phyloP scores from a whole-genome alignment of 345 rosid species.

The Aquilaria yunnanensis region DNA sequence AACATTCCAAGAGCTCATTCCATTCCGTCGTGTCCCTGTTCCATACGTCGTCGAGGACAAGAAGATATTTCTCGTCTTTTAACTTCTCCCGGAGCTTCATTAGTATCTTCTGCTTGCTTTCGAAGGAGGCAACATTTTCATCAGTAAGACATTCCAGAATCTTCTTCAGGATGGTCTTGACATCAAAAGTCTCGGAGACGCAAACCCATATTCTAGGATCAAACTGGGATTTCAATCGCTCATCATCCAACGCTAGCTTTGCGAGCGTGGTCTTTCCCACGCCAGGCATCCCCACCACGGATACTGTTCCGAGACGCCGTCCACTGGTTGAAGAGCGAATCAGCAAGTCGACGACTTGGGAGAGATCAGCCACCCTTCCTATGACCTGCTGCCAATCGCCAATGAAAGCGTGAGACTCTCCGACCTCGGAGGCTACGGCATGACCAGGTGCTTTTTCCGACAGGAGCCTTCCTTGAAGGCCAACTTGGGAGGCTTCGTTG shows the following conservation, averaged over 20 bases:
- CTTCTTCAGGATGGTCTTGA: background rate
- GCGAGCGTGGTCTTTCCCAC: slow-evolving; percentile 24
- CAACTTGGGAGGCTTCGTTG: background rate
- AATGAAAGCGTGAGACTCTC: background rate
- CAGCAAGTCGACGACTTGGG: slow-evolving; percentile 2
- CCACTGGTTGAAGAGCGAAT: background rate
- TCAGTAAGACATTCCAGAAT: slow-evolving; percentile 8
- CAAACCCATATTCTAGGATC: slow-evolving; percentile 11
- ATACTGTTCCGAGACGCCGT: background rate
- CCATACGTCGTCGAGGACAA: slow-evolving; percentile 20
- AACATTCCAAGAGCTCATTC: slow-evolving; percentile 3
- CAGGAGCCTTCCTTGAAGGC: slow-evolving; percentile 1
- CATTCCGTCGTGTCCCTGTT: background rate
- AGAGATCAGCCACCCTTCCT: slow-evolving; percentile 15
- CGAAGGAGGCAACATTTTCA: background rate
- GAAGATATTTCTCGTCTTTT: slow-evolving; percentile 6
- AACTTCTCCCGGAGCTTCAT: background rate
- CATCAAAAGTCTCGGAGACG: slow-evolving; percentile 9
- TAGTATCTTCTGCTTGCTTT: background rate
- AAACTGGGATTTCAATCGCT: background rate
- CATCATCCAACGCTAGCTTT: background rate
- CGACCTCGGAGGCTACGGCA: background rate
- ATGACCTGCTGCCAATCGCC: background rate
- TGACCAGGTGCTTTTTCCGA: too few relatives aligned
- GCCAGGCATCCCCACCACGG: slow-evolving; percentile 23